phyloP scores from a whole-genome alignment of 345 rosid species.

The Kandelia obovata region DNA sequence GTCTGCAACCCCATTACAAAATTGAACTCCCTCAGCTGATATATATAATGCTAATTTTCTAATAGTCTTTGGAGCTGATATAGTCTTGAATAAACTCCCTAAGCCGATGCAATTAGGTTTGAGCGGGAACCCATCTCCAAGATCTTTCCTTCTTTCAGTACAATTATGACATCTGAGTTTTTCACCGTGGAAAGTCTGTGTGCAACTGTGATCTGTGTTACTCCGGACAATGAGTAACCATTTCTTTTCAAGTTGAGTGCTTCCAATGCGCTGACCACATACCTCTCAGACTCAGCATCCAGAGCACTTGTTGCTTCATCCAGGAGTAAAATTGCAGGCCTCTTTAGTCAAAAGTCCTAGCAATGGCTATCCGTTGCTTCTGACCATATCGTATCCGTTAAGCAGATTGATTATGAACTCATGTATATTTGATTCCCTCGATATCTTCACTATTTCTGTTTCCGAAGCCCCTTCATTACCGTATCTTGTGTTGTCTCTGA shows the following conservation, averaged over 20 bases:
- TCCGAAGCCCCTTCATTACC: constrained; percentile 46
- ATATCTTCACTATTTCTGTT: constrained; percentile 43
- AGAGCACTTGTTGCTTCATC: constrained; percentile 94
- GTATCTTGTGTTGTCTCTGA: constrained; percentile 45
- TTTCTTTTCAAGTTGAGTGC: constrained; percentile 29
- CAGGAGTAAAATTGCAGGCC: constrained; percentile 53
- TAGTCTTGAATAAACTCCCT: constrained; percentile 66
- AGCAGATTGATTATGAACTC: constrained; percentile 50
- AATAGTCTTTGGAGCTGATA: constrained; percentile 44
- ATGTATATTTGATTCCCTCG: constrained; percentile 51
- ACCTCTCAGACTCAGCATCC: constrained; percentile 71
- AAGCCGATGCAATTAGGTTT: constrained; percentile 37
- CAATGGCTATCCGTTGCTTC: constrained; percentile 62
- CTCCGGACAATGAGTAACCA: constrained; percentile 23
- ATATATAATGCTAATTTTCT: neutral
- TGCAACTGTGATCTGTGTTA: constrained; percentile 70
- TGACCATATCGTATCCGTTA: constrained; percentile 56
- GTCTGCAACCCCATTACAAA: no score
- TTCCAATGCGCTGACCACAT: constrained; percentile 50
- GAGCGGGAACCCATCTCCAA: constrained; percentile 73
- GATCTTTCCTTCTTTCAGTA: constrained; percentile 67
- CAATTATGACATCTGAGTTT: constrained; percentile 58
- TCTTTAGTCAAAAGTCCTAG: constrained; percentile 49
- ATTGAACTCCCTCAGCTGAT: no score
- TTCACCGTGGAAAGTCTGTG: constrained; percentile 72